phyloP scores from a whole-genome alignment of 2,329 filamentous ascomycete species.

The Rhinocladiella mackenziei region DNA sequence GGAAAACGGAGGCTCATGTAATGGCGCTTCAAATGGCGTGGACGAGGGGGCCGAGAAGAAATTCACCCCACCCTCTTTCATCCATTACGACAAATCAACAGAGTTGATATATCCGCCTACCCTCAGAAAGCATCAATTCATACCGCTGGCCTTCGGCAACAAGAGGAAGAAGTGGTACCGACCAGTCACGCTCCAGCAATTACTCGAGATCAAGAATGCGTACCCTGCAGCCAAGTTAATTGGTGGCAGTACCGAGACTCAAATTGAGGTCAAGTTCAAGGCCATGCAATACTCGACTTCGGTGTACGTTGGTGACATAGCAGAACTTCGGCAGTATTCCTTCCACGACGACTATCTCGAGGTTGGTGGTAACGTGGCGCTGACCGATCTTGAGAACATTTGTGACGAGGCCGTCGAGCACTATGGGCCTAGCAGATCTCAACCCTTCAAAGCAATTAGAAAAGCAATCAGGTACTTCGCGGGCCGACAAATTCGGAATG shows the following conservation, averaged over 20 bases:
- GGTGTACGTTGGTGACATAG: conserved; percentile 88
- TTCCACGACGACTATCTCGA: conserved; percentile 80
- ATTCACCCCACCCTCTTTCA: conserved; percentile 86
- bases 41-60: conserved; percentile 46
- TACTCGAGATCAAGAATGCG: conserved; percentile 84
- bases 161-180: conserved; percentile 93
- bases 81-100: conserved; percentile 88
- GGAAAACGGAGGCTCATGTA: conserved; percentile 66
- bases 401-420: conserved; percentile 73
- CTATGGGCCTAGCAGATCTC: conserved; percentile 67
- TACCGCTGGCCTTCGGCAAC: conserved; percentile 82
- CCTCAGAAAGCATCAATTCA: conserved; percentile 76
- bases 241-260: conserved; percentile 91
- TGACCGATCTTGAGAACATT: conserved; percentile 86
- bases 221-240: conserved; percentile 90
- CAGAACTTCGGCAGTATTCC: conserved; percentile 76
- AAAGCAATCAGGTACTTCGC: conserved; percentile 96
- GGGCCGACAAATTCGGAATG: conserved; percentile 90
- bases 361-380: conserved; percentile 84
- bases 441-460: conserved; percentile 84
- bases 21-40: conserved; percentile 41
- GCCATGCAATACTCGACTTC: conserved; percentile 84
- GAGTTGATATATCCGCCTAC: conserved; percentile 91
- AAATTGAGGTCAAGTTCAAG: conserved; percentile 99
- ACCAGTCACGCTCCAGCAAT: conserved; percentile 77